phyloP scores from a whole-genome alignment of 306 rosid genomes.

The Alnus glutinosa region DNA sequence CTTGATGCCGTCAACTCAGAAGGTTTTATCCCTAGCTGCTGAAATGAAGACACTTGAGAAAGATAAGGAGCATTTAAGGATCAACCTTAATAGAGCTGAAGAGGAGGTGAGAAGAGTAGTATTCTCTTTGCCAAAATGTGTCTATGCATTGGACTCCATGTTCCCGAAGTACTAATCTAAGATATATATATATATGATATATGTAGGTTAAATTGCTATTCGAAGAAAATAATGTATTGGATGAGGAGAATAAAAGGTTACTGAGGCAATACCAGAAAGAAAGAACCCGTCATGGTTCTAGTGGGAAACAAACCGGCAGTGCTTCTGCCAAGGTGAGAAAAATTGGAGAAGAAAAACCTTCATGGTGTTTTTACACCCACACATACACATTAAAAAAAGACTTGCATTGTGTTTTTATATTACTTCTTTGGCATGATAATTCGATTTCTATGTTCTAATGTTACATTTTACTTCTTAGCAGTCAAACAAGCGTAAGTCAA shows the following conservation, averaged over 20 bases:
- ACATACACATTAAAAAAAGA: background rate
- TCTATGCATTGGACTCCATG: conserved; percentile 16
- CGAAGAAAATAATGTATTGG: conserved; percentile 62
- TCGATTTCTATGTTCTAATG: conserved; percentile 8
- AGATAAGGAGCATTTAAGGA: conserved; percentile 73
- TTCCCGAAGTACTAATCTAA: conserved; percentile 22
- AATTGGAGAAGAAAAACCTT: background rate
- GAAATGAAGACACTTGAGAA: conserved; percentile 64
- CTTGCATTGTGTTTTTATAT: background rate
- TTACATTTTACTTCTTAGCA: conserved; percentile 33
- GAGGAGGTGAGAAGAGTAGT: conserved; percentile 68
- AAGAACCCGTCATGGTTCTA: conserved; percentile 48
- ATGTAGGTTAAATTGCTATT: conserved; percentile 71
- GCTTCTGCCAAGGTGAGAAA: conserved; percentile 72
- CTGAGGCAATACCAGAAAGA: conserved; percentile 49
- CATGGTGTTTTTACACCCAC: background rate
- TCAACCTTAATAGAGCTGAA: conserved; percentile 84
- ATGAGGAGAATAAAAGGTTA: conserved; percentile 63
- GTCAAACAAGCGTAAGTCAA: conserved; percentile 84
- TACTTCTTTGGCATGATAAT: conserved; percentile 13
- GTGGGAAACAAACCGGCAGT: conserved; percentile 56
- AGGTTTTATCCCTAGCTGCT: conserved; percentile 64
- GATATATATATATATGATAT: conserved; percentile 3
- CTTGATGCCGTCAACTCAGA: conserved; percentile 64
- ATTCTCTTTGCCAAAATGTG: conserved; percentile 9